Conservation (phyloP, 2,329 filamentous ascomycete species). For the Colletotrichum lini region DNA sequence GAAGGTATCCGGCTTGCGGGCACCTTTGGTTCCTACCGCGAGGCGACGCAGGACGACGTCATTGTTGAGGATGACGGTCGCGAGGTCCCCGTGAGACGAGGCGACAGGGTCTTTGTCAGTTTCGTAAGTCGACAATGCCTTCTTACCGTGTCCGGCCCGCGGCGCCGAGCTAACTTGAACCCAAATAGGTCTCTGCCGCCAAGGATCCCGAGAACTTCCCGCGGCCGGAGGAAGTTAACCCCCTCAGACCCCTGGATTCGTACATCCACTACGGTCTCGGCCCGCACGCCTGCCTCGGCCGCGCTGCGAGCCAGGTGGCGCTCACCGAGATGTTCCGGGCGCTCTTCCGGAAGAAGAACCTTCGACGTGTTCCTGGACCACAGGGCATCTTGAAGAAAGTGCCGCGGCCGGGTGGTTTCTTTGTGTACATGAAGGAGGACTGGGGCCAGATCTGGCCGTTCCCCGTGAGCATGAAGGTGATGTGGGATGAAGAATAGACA, state of each 20-base stretch:
- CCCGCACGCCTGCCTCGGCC: conserved; percentile 74
- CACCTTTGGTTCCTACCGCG: conserved; percentile 72
- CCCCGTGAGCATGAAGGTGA: conserved; percentile 68
- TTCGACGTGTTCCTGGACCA: conserved; percentile 73
- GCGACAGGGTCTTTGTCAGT: conserved; percentile 74
- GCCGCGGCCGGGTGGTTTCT: conserved; percentile 65
- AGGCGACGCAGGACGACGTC: conserved; percentile 62
- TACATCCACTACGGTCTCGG: conserved; percentile 78
- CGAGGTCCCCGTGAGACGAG: conserved; percentile 65
- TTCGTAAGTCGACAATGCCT: conserved; percentile 61
- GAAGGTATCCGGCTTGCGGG: conserved; percentile 80
- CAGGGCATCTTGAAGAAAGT: conserved; percentile 80
- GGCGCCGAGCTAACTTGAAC: background rate
- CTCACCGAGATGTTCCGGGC: conserved; percentile 78
- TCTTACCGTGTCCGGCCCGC: too few relatives aligned
- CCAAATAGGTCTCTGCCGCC: conserved; percentile 63
- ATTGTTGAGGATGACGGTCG: conserved; percentile 67
- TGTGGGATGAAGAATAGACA: conserved; percentile 56
- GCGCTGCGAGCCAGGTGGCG: conserved; percentile 71
- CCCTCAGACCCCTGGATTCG: conserved; percentile 72
- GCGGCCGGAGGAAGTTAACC: conserved; percentile 71
- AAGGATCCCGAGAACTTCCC: conserved; percentile 73
- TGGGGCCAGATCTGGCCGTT: conserved; percentile 67
- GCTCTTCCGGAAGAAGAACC: conserved; percentile 71
- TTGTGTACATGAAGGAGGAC: conserved; percentile 76